Percentiles rank a stretch among this genome's conserved stretches.
Conservation (phyloP, 176 grass and related monocot genomes). For the Aegilops longissima region DNA sequence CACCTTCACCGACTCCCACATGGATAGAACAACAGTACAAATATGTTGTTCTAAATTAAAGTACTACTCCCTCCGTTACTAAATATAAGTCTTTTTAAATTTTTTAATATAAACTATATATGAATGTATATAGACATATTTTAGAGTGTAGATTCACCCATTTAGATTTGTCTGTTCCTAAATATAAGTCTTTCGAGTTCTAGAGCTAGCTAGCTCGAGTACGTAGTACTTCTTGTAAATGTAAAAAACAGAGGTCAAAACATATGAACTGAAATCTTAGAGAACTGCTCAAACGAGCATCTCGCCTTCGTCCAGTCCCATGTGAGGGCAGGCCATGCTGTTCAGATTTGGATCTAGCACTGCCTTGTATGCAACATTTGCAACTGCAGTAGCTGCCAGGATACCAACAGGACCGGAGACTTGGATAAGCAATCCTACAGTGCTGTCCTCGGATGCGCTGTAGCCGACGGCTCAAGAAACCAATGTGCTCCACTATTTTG, state of each 20-base stretch:
- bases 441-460: constrained; percentile 34
- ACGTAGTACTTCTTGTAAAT: constrained; percentile 42
- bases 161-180: no score
- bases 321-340: constrained; percentile 21
- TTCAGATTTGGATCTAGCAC: constrained; percentile 52
- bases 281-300: not conserved
- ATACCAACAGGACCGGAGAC: constrained; percentile 57
- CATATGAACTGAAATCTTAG: constrained; percentile 17
- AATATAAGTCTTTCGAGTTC: not conserved
- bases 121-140: no score
- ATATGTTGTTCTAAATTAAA: no score
- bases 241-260: constrained; percentile 3
- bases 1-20: no score
- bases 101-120: no score
- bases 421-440: constrained; percentile 43
- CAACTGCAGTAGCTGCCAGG: constrained; percentile 59
- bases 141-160: no score
- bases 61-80: no score
- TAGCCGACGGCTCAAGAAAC: constrained; percentile 58
- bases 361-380: constrained; percentile 60
- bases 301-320: constrained; percentile 62
- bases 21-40: no score
- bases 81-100: no score
- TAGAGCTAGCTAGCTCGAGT: constrained; percentile 27
- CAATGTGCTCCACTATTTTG: constrained; percentile 64